Conservation (phyloP, 768 basidiomycete species). For the Podaxis carcinomalis region DNA sequence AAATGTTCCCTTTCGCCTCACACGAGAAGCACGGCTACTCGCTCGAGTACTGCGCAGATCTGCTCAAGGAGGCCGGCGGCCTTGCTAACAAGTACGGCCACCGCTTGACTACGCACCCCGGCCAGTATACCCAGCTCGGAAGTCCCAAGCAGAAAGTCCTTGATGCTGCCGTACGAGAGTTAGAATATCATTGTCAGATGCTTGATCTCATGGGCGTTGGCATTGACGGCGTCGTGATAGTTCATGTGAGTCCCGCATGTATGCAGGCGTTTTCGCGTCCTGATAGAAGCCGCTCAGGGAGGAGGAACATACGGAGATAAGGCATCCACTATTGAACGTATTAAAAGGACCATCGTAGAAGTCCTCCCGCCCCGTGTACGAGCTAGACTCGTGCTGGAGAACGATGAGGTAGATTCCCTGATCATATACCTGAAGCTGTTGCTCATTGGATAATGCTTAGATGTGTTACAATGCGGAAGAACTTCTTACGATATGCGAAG, state of each 20-base stretch:
- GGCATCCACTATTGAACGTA: slow-evolving; percentile 57
- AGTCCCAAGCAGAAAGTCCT: slow-evolving; percentile 76
- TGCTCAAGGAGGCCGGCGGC: slow-evolving; percentile 53
- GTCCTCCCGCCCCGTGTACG: slow-evolving; percentile 61
- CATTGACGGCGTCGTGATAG: slow-evolving; percentile 83
- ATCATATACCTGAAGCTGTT: neutral
- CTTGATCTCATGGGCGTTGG: slow-evolving; percentile 80
- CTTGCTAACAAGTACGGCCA: slow-evolving; percentile 71
- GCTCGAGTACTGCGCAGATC: slow-evolving; percentile 63
- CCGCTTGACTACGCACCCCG: slow-evolving; percentile 83
- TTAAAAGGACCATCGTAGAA: slow-evolving; percentile 64
- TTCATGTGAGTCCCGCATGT: slow-evolving; percentile 53
- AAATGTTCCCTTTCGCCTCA: slow-evolving; percentile 91
- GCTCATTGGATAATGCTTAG: slow-evolving; percentile 17
- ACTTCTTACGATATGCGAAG: slow-evolving; percentile 80
- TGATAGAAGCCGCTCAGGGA: slow-evolving; percentile 37
- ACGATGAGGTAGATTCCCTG: slow-evolving; percentile 68
- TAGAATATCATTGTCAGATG: slow-evolving; percentile 86
- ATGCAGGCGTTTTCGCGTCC: neutral
- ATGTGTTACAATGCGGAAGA: slow-evolving; percentile 90
- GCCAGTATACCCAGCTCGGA: slow-evolving; percentile 81
- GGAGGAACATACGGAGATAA: slow-evolving; percentile 87
- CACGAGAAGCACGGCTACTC: slow-evolving; percentile 79
- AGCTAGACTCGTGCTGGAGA: slow-evolving; percentile 82
- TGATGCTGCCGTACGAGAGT: slow-evolving; percentile 70